Base-by-base conservation (phyloP, 331 rosid species). In the Phaseolus coccineus region DNA sequence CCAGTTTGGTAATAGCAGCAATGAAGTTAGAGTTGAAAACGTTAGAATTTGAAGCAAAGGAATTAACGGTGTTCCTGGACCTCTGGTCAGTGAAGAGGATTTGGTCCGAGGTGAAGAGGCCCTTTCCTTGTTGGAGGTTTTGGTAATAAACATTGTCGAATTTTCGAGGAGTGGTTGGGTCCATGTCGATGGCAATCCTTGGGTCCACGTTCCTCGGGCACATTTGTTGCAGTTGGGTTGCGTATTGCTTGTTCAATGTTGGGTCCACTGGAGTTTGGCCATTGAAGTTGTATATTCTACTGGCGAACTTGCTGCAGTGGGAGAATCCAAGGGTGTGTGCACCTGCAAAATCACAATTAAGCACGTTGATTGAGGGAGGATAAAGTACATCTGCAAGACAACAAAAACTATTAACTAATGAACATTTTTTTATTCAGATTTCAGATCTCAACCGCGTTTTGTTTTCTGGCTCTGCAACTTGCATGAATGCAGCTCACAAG, bases 291-390 rank as follows among this genome's bases (percentile, higher is more conserved):
- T 80, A 87, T 1, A 95, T 84, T 75, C 97, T 84, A 51, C 77
- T 85, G 0, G 89, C 15, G 30, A 93, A 83, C 52, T 24, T 86
- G 76, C 10, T 7, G 82, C 99, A 96, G 19, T 91, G 99, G 37
- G 99, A 91, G 89, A 91, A 93, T 80, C 99, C 99, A 0, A 93
- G 84, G 58, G 92, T 90, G 84, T 96, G 99, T 0, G 98, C 99
- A 22, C 88, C 99, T 96, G 90, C 72, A 61, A 66, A 39, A 58
- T 28, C n/a, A 42, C 71, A 65, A 44, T 71, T 64, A 31, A 40
- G 11, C 66, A 61, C 37, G 61, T 62, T 56, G 4, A 2, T 11
- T 2, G n/a, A 70, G 56, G 37, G 13, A 58, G 12, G 2, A 40
- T 68, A 40, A 46, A 57, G 0, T 48, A 63, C 15, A 25, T 2